Percentiles rank a stretch among this genome's conserved stretches.
phyloP scores from a whole-genome alignment of 805 yeast genomes.

The Huiozyma naganishii region DNA sequence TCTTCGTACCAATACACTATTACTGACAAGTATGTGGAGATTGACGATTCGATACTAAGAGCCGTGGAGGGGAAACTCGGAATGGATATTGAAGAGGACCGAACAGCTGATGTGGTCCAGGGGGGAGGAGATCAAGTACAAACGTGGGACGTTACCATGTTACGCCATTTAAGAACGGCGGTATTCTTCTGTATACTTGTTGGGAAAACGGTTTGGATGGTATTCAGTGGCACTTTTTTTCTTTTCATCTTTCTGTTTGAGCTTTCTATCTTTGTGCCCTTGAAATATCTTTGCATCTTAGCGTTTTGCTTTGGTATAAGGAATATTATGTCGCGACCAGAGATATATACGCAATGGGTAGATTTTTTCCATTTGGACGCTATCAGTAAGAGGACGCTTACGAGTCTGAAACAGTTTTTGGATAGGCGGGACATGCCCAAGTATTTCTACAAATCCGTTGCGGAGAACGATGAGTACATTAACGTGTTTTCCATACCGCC shows the following conservation, averaged over 20 bases:
- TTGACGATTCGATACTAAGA: conserved; percentile 10
- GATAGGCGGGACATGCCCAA: not conserved
- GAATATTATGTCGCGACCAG: conserved; percentile 15
- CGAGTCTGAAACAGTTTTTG: not conserved
- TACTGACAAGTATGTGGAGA: conserved; percentile 6
- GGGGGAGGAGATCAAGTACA: not conserved
- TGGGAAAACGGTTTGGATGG: conserved; percentile 13
- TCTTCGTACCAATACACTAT: conserved; percentile 10
- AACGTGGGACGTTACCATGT: no score
- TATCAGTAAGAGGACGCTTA: conserved; percentile 5
- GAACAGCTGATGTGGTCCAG: not conserved
- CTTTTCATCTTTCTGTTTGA: conserved; percentile 14
- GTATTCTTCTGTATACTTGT: not conserved
- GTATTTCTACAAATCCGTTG: not conserved
- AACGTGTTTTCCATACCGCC: not conserved
- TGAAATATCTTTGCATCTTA: conserved; percentile 8
- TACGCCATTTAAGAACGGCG: no score
- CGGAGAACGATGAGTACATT: not conserved
- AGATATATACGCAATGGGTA: conserved; percentile 21
- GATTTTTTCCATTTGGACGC: conserved; percentile 10
- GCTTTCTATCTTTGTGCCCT: conserved; percentile 12
- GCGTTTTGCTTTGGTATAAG: conserved; percentile 9
- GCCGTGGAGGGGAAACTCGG: conserved; percentile 9
- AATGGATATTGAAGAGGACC: not conserved
- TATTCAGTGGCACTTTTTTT: conserved; percentile 14